phyloP scores from a whole-genome alignment of 169 alveolate genomes.

The Eimeria falciformis region DNA sequence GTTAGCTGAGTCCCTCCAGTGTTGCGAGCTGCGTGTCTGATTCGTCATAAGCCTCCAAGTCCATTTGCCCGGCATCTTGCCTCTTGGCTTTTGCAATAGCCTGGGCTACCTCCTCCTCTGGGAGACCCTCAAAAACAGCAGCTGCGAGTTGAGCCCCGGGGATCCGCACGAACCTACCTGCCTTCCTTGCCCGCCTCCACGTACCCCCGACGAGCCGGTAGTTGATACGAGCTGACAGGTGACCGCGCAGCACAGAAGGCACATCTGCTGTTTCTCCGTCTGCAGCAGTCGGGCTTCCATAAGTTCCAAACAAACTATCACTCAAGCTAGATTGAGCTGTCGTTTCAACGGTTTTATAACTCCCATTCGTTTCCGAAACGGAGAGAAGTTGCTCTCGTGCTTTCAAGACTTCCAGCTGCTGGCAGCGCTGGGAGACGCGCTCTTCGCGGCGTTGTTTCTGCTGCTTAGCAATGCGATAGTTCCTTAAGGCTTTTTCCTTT shows the following conservation, averaged over 20 bases:
- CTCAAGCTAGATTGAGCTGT: neutral
- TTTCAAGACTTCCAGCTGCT: slow-evolving; percentile 44
- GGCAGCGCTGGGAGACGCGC: slow-evolving; percentile 45
- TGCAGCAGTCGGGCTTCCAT: neutral
- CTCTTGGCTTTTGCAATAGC: slow-evolving; percentile 47
- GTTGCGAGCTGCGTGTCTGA: slow-evolving; percentile 45
- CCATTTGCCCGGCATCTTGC: slow-evolving; percentile 55
- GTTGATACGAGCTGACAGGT: slow-evolving; percentile 39
- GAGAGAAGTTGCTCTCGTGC: slow-evolving; percentile 23
- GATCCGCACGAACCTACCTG: slow-evolving; percentile 12
- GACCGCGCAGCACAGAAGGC: neutral
- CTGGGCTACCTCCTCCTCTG: slow-evolving; percentile 43
- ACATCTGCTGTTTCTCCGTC: slow-evolving; percentile 7
- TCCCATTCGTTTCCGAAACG: neutral
- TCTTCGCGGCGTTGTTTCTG: slow-evolving; percentile 33
- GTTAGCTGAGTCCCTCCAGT: slow-evolving; percentile 53
- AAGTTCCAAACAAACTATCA: neutral
- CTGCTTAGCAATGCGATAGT: slow-evolving; percentile 40
- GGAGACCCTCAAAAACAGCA: slow-evolving; percentile 37
- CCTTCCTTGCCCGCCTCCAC: slow-evolving; percentile 47
- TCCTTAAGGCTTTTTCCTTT: slow-evolving; percentile 46
- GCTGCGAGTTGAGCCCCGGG: slow-evolving; percentile 57
- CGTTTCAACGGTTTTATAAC: neutral
- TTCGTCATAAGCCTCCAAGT: slow-evolving; percentile 56
- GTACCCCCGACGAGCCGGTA: slow-evolving; percentile 49